Evolutionary conservation across 108 stramenopile species (phyloP).

Genomic region (Pseudonitzschia delicatissima): DNA sequence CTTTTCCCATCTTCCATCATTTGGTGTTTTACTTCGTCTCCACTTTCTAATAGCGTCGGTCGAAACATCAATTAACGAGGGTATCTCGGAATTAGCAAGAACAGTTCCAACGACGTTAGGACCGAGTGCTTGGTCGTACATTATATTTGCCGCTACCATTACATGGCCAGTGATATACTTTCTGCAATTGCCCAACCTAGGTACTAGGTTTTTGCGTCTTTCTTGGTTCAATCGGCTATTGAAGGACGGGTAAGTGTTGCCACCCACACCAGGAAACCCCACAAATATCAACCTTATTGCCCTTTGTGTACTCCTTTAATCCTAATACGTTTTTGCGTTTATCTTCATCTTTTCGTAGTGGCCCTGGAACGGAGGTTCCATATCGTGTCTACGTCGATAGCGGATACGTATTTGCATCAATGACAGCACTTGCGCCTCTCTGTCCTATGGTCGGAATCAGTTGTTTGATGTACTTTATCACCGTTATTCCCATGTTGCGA

Average conservation of each 20-base stretch:
- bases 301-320: neutral
- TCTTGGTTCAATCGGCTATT: conserved; percentile 39
- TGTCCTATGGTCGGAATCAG: conserved; percentile 72
- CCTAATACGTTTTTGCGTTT: conserved; percentile 48
- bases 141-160: conserved; percentile 54
- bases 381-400: conserved; percentile 83
- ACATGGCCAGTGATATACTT: conserved; percentile 67
- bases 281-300: neutral
- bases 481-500: conserved; percentile 57
- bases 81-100: neutral
- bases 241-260: conserved; percentile 27
- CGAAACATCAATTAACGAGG: neutral
- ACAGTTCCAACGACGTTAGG: conserved; percentile 12
- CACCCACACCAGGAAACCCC: no score
- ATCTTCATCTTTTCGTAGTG: neutral
- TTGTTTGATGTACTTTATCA: conserved; percentile 60
- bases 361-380: conserved; percentile 73
- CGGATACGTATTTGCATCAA: conserved; percentile 71
- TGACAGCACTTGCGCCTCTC: conserved; percentile 65
- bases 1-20: no score
- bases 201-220: conserved; percentile 34
- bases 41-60: no score
- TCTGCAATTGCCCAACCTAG: conserved; percentile 66
- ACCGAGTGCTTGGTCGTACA: conserved; percentile 48
- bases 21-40: no score